Percentiles rank a stretch among this genome's conserved stretches.
phyloP scores from a whole-genome alignment of 345 rosid genomes.

The Dovyalis caffra region DNA sequence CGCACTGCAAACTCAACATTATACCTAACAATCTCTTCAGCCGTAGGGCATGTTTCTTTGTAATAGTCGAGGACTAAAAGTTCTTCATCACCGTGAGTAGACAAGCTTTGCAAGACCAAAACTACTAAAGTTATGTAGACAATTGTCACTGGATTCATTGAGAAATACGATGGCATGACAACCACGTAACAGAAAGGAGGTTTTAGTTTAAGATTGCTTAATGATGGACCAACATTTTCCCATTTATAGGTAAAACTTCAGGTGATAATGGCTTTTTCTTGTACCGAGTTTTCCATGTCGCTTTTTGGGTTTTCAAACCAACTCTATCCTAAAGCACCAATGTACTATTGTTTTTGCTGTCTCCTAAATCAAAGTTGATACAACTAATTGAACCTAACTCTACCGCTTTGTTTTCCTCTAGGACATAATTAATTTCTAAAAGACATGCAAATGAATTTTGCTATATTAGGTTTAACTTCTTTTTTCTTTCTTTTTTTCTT shows the following conservation, averaged over 20 bases:
- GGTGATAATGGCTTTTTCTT: conserved; percentile 11
- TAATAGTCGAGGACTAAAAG: conserved; percentile 51
- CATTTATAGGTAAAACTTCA: neutral
- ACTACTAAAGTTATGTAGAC: conserved; percentile 16
- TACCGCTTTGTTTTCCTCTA: neutral
- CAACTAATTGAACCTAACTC: conserved; percentile 36
- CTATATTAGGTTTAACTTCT: too few species aligned
- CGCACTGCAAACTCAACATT: conserved; percentile 55
- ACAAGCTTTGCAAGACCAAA: conserved; percentile 23
- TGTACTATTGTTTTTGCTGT: too few species aligned
- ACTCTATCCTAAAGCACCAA: conserved; percentile 27
- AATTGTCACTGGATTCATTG: conserved; percentile 31
- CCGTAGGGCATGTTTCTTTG: conserved; percentile 71
- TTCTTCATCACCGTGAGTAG: conserved; percentile 23
- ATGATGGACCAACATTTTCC: too few species aligned
- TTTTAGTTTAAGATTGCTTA: too few species aligned
- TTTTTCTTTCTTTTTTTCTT: too few species aligned
- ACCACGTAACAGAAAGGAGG: neutral
- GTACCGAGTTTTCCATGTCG: neutral
- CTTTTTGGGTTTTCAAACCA: conserved; percentile 31
- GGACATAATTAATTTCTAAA: too few species aligned
- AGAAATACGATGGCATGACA: neutral
- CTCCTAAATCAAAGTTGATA: conserved; percentile 41
- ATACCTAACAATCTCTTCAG: conserved; percentile 60
- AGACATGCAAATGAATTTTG: too few species aligned